Evolutionary conservation across 805 yeast genomes (phyloP), one percentile per base, ranked within the genome.

Genomic region (Saccharomycopsis fermentans): DNA sequence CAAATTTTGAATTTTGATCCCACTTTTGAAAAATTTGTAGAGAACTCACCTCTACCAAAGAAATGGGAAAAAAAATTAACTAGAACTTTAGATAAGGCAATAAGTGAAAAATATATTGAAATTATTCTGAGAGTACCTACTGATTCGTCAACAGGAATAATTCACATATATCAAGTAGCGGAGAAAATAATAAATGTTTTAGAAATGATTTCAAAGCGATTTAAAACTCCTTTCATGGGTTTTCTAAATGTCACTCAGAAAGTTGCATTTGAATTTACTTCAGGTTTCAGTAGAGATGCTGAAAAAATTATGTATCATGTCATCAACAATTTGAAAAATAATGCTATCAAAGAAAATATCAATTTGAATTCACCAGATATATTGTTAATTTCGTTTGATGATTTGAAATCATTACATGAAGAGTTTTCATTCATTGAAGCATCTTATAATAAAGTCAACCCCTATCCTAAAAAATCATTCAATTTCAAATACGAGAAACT

Each of bases 151-250:
- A 67, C 86, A 6, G 80, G 75, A 43, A 70, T 84, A 1, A 65
- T 75, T 27, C 86, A 86, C 69, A 74, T 86, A 1, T 74, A 80
- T 52, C 77, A 81, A 50, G 73, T 84, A 4, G 81, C 84, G 0
- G 83, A 82, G 53, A 65, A 68, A 40, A 76, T 87, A 21, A 74
- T 82, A 8, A 69, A 70, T 2, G 76, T 76, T 35, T 79, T 84
- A 17, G 73, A 77, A 58, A 65, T 65, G 19, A 67, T 86, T 29
- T 87, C 84, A 62, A 84, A 81, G 60, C 70, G 81, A 61, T 87
- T 83, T 65, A 80, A 79, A 39, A 72, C 71, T 48, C 85, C 89
- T 0, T 69, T 87, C n/a, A 69, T 87, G 51, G 90, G 82, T 21
- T 74, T 74, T 59, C 68, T 87, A 3, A 69, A 76, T 52, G 78